These are phyloP conservation scores for Penicillium daleae DNA, from an alignment of 495 filamentous ascomycete genomes.

Conservation along the genomic window DNA sequence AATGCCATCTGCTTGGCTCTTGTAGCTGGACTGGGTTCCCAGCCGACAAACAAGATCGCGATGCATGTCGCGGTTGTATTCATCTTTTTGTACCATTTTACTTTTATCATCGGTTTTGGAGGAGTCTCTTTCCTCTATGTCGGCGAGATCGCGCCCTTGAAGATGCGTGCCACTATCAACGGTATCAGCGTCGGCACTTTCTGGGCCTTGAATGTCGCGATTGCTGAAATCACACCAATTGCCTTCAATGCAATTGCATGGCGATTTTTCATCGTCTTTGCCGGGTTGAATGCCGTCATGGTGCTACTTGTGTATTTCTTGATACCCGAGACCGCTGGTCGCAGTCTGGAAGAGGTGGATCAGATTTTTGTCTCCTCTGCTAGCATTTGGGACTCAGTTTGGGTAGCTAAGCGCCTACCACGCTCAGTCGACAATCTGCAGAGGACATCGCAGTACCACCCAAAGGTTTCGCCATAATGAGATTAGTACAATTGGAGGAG, in stretches of 20 bases:
- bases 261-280: conserved; percentile 29
- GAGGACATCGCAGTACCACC: background rate
- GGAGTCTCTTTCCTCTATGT: conserved; percentile 57
- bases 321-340: conserved; percentile 58
- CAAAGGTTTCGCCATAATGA: background rate
- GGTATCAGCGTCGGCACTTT: conserved; percentile 47
- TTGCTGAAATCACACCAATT: conserved; percentile 29
- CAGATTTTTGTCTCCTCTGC: conserved; percentile 46
- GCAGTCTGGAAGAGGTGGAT: conserved; percentile 59
- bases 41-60: conserved; percentile 23
- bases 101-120: conserved; percentile 54
- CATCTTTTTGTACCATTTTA: conserved; percentile 55
- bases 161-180: conserved; percentile 50
- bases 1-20: conserved; percentile 50
- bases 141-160: conserved; percentile 54
- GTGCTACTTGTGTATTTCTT: conserved; percentile 45
- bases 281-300: conserved; percentile 18
- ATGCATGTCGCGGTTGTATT: conserved; percentile 46
- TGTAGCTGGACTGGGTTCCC: conserved; percentile 36
- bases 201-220: conserved; percentile 42
- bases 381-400: conserved; percentile 18
- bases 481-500: background rate
- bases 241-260: conserved; percentile 22
- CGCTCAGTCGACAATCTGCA: background rate
- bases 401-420: conserved; percentile 17